Base-by-base conservation (phyloP, 2,329 filamentous ascomycete genomes). In the Coniochaeta hoffmannii region DNA sequence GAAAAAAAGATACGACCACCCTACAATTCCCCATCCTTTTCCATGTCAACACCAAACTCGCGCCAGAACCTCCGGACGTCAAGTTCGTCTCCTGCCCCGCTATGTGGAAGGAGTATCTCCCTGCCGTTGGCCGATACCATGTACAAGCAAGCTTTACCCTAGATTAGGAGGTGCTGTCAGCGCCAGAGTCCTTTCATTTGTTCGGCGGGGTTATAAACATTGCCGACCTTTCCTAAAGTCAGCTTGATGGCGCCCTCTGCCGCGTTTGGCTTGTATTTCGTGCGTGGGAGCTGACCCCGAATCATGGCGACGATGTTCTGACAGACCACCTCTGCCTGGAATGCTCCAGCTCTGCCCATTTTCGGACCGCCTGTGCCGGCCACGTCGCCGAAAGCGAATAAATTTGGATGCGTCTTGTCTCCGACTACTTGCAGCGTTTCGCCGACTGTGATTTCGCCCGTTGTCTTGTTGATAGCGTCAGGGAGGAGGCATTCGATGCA, bases 371-470 rank as follows among this genome's bases (percentile, higher is more conserved):
- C 67, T n/a, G 71, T 71, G 11, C 75, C 72, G 12, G 78, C 73
- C 22, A 82, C 74, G 60, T 82, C 79, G 7, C 79, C 80, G 0
- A 76, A 64, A 0, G 78, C 77, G 60, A 78, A 82, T 14, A 82
- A 70, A 34, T 1, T 65, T 58, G 50, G 68, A 65, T 50, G 36
- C n/a, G 35, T 54, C 2, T 2, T 34, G 3, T 44, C 53, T 1
- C 61, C 41, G 54, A 73, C 67, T 1, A 81, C 60, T 55, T 81
- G 78, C 9, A 82, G 65, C 0, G 73, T 78, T 1, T 70, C 65
- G 15, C 68, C 61, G 5, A 81, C 74, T 1, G 66, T 64, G 50
- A 78, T 71, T 24, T 55, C 41, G 4, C 56, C 57, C n/a, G 41
- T 64, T 44, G 36, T 54, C 7, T 57, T 51, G n/a, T 44, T 57